Base-by-base conservation (phyloP, 2,329 filamentous ascomycete genomes). In the Pseudophaeomoniella oleicola region DNA sequence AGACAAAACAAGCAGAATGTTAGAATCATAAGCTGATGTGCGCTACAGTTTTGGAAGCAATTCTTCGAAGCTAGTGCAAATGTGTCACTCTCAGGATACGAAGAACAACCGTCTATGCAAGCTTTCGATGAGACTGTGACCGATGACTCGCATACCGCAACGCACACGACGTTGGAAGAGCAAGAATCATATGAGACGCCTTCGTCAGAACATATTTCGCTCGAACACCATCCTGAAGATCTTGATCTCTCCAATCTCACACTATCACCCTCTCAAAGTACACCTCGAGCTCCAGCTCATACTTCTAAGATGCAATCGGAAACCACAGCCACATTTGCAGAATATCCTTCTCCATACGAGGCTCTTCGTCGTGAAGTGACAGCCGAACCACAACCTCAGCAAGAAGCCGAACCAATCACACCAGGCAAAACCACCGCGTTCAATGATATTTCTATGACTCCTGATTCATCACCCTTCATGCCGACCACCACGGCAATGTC, bases 61-160 rank as follows among this genome's bases (percentile, higher is more conserved):
- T 98, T 98, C 66, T 98, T 98, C 60, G 90, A 98, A 62, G 86
- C 90, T 22, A 94, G 87, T 34, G 90, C 90, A 55, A 96, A 98
- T 51, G 88, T 98, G 16, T 94, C 88, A 9, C 72, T 98, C 9
- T 94, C 86, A 0, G 86, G 87, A 17, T 94, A 98, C 57, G 88
- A 94, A 54, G 87, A 93, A 52, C 69, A 77, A 15, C 74, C 74
- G 11, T 56, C 57, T 4, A 63, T 66, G 16, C 77, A 81, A n/a
- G 74, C 69, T 51, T 34, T 64, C 30, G 62, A 62, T 51, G 50
- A 72, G 62, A 54, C 62, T 38, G 66, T 64, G 1, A 69, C 69
- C 1, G 63, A 72, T 39, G 67, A 71, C 30, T 71, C 78, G 42
- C 66, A 75, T 13, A 64, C 68, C 16, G 60, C 64, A n/a, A 45